Base-by-base conservation (phyloP, 2,329 filamentous ascomycete genomes). In the Colletotrichum simmondsii region DNA sequence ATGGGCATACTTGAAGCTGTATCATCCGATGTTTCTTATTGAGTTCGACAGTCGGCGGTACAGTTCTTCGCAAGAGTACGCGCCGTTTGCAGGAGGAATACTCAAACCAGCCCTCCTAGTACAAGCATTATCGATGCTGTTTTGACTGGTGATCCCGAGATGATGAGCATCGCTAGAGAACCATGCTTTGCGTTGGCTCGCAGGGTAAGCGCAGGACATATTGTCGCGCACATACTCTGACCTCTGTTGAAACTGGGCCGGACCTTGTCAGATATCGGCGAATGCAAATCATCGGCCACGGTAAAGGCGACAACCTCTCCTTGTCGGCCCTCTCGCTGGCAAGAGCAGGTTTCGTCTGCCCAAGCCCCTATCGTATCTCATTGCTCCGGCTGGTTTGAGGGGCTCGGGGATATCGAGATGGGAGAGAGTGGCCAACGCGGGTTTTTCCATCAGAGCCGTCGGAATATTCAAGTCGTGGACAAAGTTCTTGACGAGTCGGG, bases 91-190 rank as follows among this genome's bases (percentile, higher is more conserved):
- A n/a, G 22, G 22, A 46, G 42, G 28, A 53, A 46, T n/a, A 35
- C 24, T 69, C 11, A 12, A 53, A 49, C 42, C 42, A 69, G 65
- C 26, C 16, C 22, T 26, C 7, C 3, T 5, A 22, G 7, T 5
- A 16, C 70, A 69, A 53, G 70, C 70, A 72, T 69, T 22, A 64
- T 54, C 65, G 65, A 60, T 69, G 70, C 22, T 26, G 16, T 28
- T 14, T 14, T 4, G 35, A 56, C n/a, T 46, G 22, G 12, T 56
- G 52, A 53, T 58, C 42, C 53, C 26, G 65, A 54, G 59, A 59
- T 30, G 16, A 46, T 32, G 32, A 12, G 53, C 24, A 24, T 64
- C 37, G 24, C 14, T 24, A 32, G 30, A 46, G 66, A 65, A 72
- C 59, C 46, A 24, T 65, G 53, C 37, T 53, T 65, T 70, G 60